Evolutionary conservation across 2,329 filamentous ascomycete species (phyloP).

Genomic region (Ambrosiella beaveri): DNA sequence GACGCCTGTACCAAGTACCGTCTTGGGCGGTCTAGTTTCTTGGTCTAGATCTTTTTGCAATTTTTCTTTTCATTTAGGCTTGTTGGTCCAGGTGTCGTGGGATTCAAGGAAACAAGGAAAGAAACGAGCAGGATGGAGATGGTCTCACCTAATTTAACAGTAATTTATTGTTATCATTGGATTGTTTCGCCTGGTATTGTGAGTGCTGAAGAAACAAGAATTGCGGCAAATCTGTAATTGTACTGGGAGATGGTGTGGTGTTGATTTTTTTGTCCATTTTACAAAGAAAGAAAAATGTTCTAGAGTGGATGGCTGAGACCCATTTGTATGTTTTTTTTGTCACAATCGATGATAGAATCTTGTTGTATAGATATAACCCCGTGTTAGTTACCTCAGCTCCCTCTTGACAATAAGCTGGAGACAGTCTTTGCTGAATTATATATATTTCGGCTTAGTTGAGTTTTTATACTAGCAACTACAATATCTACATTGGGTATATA

Average conservation of each 20-base stretch:
- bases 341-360: too few species aligned
- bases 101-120: too few species aligned
- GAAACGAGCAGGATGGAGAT: background rate
- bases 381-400: background rate
- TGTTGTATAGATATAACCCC: too few species aligned
- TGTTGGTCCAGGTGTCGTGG: background rate
- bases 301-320: background rate
- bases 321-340: too few species aligned
- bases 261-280: too few species aligned
- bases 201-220: background rate
- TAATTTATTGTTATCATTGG: background rate
- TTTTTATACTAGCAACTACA: too few species aligned
- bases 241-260: too few species aligned
- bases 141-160: background rate
- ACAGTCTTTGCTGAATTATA: background rate
- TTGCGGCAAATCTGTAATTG: background rate
- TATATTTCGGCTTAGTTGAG: background rate
- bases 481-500: too few species aligned
- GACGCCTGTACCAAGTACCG: background rate
- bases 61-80: background rate
- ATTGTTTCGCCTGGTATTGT: background rate
- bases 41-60: background rate
- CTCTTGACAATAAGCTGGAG: background rate
- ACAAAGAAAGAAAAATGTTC: background rate
- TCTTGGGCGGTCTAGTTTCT: background rate